These are phyloP conservation scores for Chenopodium formosanum DNA, from an alignment of 148 eudicot species.

Conservation along the genomic window DNA sequence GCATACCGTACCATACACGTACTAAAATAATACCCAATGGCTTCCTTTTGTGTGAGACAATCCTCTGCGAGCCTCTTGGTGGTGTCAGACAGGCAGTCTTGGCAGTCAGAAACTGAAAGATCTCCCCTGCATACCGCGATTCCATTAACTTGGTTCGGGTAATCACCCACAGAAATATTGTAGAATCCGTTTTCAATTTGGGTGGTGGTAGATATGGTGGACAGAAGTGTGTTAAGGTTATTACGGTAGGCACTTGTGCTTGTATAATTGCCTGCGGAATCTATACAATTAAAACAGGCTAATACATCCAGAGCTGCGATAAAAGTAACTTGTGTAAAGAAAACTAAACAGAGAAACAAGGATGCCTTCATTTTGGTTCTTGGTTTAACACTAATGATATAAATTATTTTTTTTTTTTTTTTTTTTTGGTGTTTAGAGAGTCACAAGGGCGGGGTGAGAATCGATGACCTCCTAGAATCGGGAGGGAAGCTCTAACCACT, in stretches of 20 bases:
- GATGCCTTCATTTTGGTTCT: no score
- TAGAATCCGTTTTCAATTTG: slow-evolving; percentile 38
- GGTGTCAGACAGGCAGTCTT: not conserved
- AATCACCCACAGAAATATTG: slow-evolving; percentile 33
- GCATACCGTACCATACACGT: slow-evolving; percentile 35
- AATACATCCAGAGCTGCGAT: not conserved
- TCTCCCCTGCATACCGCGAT: slow-evolving; percentile 16
- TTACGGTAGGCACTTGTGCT: slow-evolving; percentile 4
- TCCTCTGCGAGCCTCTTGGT: not conserved
- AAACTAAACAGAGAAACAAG: no score
- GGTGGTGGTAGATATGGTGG: slow-evolving; percentile 12
- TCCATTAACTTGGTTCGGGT: slow-evolving; percentile 21
- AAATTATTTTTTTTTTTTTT: no score
- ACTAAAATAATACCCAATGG: slow-evolving; percentile 20
- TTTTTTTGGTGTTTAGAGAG: no score
- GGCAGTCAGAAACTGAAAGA: not conserved
- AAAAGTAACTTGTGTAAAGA: no score
- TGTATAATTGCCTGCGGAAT: not conserved
- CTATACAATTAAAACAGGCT: not conserved
- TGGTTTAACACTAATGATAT: no score
- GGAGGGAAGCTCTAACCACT: no score
- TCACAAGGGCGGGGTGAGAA: no score
- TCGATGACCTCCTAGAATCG: no score
- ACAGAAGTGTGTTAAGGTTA: slow-evolving; percentile 13
- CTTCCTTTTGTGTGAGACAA: slow-evolving; percentile 33